Evolutionary conservation across 495 filamentous ascomycete species (phyloP), one percentile per base, ranked within the genome.

Genomic region (Poronia punctata): DNA sequence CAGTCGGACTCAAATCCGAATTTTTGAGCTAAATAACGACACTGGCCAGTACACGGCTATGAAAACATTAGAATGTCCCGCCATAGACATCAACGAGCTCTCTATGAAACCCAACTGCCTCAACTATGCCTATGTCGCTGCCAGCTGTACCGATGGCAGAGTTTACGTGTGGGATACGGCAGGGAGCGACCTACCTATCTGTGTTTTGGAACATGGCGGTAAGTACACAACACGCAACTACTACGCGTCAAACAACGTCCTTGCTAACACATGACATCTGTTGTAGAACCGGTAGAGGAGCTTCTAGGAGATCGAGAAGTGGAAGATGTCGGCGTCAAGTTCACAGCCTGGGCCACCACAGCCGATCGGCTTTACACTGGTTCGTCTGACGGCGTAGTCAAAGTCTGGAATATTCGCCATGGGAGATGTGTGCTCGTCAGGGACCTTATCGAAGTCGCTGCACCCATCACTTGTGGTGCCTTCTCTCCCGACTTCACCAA

Each of bases 131-230:
- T 82, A 88, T 45, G 54, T 95, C 20, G 83, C 87, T 1, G 85
- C 85, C 3, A 84, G 84, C 8, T 92, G 87, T 51, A 98, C 92
- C 0, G 78, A 90, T 54, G 83, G 88, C 2, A 76, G 69, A 5
- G 83, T 82, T 0, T 89, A 93, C 50, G 72, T 96, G 3, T 98
- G 86, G 84, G 92, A 98, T 53, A 67, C 70, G 7, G 78, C 87
- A 0, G 68, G 64, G 8, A 57, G 55, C 16, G 62, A 69, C 20
- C 37, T 64, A 28, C 65, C 79, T 1, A 69, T 96, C 17, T 83
- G 85, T 51, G 58, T 70, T 15, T 67, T 98, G 0, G 38, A 57
- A 6, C 92, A 98, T 53, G 85, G 79, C 1, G 47, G 55, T 59
- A 48, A 58, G 60, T 48, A n/a, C n/a, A 48, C 33, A 31, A 33